phyloP scores from a whole-genome alignment of 768 basidiomycete species.

The Hypholoma fasciculare region DNA sequence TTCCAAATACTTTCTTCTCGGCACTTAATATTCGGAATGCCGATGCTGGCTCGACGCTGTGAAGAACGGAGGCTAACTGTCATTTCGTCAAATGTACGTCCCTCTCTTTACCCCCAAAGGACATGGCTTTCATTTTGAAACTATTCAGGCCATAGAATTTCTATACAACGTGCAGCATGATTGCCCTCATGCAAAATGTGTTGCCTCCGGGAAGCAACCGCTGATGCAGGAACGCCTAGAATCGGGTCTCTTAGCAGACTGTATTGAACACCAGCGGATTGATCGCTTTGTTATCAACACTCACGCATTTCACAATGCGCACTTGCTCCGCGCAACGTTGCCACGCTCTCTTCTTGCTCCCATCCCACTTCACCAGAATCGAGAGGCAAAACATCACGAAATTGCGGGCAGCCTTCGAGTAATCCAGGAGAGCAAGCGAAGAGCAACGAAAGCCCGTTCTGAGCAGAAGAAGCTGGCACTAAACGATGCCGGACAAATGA shows the following conservation, averaged over 20 bases:
- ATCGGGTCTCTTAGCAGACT: neutral
- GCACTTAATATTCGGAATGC: slow-evolving; percentile 21
- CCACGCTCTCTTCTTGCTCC: slow-evolving; percentile 8
- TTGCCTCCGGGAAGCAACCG: slow-evolving; percentile 5
- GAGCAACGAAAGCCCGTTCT: too few relatives aligned
- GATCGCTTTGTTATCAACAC: slow-evolving; percentile 16
- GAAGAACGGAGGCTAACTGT: slow-evolving; percentile 4
- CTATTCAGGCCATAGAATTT: slow-evolving; percentile 13
- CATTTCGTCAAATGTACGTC: slow-evolving; percentile 14
- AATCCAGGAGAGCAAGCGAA: too few relatives aligned
- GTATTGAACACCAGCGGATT: slow-evolving; percentile 12
- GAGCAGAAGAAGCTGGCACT: too few relatives aligned
- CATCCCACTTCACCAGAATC: neutral
- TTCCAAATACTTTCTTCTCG: slow-evolving; percentile 15
- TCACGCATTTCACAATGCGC: slow-evolving; percentile 19
- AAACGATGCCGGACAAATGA: too few relatives aligned
- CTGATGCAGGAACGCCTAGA: slow-evolving; percentile 11
- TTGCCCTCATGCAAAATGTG: slow-evolving; percentile 15
- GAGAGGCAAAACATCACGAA: neutral
- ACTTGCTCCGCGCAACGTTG: slow-evolving; percentile 9
- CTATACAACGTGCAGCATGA: slow-evolving; percentile 23
- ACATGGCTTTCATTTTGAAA: neutral
- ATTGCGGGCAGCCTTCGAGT: neutral
- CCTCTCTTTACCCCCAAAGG: neutral
- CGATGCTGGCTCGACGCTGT: slow-evolving; percentile 11